A percentile compares a stretch with the other conserved stretches of the same genome.
Conservation (phyloP, 352 stramenopile genomes). For the Phytophthora cryptogea region DNA sequence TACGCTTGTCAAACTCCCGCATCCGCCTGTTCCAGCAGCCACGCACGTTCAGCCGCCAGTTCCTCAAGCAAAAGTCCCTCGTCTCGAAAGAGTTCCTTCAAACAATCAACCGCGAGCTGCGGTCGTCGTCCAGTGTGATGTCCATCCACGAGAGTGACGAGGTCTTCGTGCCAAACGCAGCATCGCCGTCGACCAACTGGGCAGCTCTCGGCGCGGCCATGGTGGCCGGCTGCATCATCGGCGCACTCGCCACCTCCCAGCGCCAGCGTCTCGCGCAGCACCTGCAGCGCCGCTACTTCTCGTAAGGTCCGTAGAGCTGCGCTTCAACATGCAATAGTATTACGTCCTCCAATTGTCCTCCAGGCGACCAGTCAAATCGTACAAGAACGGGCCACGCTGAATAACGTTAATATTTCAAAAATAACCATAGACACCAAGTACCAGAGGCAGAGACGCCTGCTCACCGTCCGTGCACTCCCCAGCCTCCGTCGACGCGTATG, state of each 20-base stretch:
- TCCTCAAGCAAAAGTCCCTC: constrained; percentile 23
- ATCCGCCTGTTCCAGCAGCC: constrained; percentile 28
- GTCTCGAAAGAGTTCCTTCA: constrained; percentile 33
- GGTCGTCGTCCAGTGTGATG: constrained; percentile 16
- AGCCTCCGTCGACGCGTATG: constrained; percentile 15
- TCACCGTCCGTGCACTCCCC: background rate
- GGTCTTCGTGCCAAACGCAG: constrained; percentile 3
- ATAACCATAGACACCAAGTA: too few species aligned
- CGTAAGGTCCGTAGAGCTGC: background rate
- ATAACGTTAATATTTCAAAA: too few species aligned
- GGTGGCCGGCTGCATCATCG: constrained; percentile 38
- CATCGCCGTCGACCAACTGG: constrained; percentile 24
- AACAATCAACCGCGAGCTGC: constrained; percentile 23
- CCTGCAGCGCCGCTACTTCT: constrained; percentile 14
- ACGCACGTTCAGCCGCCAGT: constrained; percentile 28
- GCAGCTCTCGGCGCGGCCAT: constrained; percentile 32
- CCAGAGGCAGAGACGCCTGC: too few species aligned
- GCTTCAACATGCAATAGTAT: too few species aligned
- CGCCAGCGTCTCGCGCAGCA: constrained; percentile 21
- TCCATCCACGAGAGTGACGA: constrained; percentile 24
- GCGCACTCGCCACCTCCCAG: constrained; percentile 19
- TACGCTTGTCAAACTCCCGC: constrained; percentile 26
- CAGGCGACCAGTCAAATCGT: too few species aligned
- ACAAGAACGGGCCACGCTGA: too few species aligned
- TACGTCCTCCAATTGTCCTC: too few species aligned